Evolutionary conservation across 2,329 filamentous ascomycete genomes (phyloP), one percentile per base, ranked within the genome.

Genomic region (Keithomyces neogunnii): DNA sequence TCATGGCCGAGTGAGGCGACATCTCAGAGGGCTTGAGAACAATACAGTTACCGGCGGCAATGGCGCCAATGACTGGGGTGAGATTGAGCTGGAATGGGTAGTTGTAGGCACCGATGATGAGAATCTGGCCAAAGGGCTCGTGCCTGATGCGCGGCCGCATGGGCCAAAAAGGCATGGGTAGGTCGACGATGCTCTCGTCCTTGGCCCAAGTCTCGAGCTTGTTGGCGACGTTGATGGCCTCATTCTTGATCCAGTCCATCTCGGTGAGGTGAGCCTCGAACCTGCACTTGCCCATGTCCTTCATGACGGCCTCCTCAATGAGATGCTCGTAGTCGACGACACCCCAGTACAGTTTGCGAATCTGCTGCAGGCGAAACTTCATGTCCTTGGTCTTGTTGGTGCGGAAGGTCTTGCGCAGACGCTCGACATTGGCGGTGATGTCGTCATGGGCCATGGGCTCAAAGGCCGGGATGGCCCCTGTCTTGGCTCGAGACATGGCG

Each of bases 301-400:
- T 76, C 64, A 80, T 77, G 64, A 89, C 80, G 28, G 92, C 89
- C 66, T 89, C 86, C 58, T 82, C 65, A 55, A 97, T 77, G 59
- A 85, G 79, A 45, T 82, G 74, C 51, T 84, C 78, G 66, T 88
- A 85, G 74, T 97, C 92, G 57, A 83, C 83, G 59, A 96, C 68
- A 6, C 81, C 90, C 93, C 93, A 97, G 75, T 96, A 97, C 51
- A 97, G 84, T 77, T 90, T 92, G 60, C 91, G 86, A 55, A 99
- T 82, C 76, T 97, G 93, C 50, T 82, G 77, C 56, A 91, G 75
- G 56, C 93, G 84, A 73, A 86, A 97, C 62, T 88, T 80, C 54
- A 96, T 66, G 50, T 88, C 79, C 65, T 89, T 89, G 43, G 91
- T 96, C 71, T 85, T 87, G 67, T 90, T 84, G 19, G 87, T 79